phyloP scores from a whole-genome alignment of 1,284 basidiomycete genomes.

The Pulveroboletus sp. region DNA sequence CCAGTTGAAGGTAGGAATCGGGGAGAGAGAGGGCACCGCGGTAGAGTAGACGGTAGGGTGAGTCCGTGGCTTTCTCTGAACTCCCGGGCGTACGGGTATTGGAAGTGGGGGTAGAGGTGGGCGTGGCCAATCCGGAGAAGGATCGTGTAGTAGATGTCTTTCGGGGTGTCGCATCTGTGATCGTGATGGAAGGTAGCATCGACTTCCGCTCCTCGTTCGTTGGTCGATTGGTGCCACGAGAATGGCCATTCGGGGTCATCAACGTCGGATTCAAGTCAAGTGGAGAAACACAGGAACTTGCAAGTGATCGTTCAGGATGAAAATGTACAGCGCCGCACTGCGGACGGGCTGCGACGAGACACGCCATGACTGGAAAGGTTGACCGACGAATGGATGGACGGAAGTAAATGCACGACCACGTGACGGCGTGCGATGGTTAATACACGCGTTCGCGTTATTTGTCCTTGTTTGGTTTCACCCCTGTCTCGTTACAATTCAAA shows the following conservation, averaged over 20 bases:
- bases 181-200: slow-evolving; percentile 7
- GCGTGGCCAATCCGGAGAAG: neutral
- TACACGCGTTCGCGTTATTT: slow-evolving; percentile 19
- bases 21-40: slow-evolving; percentile 72
- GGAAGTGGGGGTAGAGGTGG: slow-evolving; percentile 1
- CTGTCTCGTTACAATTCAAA: neutral
- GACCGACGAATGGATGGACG: neutral
- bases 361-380: no score
- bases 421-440: slow-evolving; percentile 4
- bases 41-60: slow-evolving; percentile 55
- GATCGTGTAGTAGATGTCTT: slow-evolving; percentile 2
- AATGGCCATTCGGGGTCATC: slow-evolving; percentile 1
- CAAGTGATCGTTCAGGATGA: neutral
- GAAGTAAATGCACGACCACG: slow-evolving; percentile 6
- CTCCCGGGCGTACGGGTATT: neutral
- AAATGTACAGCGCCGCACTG: neutral
- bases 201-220: neutral
- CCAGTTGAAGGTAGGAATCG: slow-evolving; percentile 66
- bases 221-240: neutral
- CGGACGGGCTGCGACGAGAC: slow-evolving; percentile 1
- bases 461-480: slow-evolving; percentile 2
- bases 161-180: slow-evolving; percentile 22
- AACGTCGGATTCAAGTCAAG: neutral
- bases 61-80: slow-evolving; percentile 6
- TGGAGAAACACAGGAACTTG: neutral